Evolutionary conservation across 352 stramenopile genomes (phyloP).

Genomic region (Phytophthora parvispora): DNA sequence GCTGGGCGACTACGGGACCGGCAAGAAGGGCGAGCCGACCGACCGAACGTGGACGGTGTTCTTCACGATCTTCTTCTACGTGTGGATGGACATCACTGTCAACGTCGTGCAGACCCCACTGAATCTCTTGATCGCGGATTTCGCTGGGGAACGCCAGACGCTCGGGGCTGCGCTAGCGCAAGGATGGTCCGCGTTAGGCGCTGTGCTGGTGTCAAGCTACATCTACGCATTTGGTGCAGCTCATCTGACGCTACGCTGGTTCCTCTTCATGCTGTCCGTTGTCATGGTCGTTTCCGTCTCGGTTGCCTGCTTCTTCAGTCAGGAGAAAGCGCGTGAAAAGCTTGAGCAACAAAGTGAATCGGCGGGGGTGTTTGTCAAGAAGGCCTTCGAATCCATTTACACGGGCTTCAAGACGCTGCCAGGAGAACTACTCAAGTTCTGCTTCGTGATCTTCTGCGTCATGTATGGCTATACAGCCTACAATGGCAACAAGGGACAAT

Average conservation of each 20-base stretch:
- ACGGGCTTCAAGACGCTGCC: constrained; percentile 51
- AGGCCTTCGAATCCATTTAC: constrained; percentile 39
- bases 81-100: constrained; percentile 40
- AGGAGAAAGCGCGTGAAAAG: constrained; percentile 19
- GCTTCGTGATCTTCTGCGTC: constrained; percentile 51
- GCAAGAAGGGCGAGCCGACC: constrained; percentile 32
- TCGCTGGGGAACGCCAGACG: constrained; percentile 32
- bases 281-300: constrained; percentile 25
- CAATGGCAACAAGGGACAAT: constrained; percentile 55
- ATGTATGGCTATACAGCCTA: constrained; percentile 63
- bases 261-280: constrained; percentile 32
- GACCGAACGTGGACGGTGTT: constrained; percentile 33
- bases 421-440: constrained; percentile 49
- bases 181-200: constrained; percentile 24
- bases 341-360: constrained; percentile 15
- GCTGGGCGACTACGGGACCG: constrained; percentile 22
- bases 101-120: constrained; percentile 33
- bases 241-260: constrained; percentile 32
- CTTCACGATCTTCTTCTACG: constrained; percentile 37
- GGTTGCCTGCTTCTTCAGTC: constrained; percentile 22
- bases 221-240: constrained; percentile 34
- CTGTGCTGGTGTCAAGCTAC: constrained; percentile 31
- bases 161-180: constrained; percentile 24
- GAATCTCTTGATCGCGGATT: constrained; percentile 30
- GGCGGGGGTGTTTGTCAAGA: constrained; percentile 16